Percentiles rank a stretch among this genome's conserved stretches.
phyloP scores from a whole-genome alignment of 768 basidiomycete species.

The Naganishia randhawae region DNA sequence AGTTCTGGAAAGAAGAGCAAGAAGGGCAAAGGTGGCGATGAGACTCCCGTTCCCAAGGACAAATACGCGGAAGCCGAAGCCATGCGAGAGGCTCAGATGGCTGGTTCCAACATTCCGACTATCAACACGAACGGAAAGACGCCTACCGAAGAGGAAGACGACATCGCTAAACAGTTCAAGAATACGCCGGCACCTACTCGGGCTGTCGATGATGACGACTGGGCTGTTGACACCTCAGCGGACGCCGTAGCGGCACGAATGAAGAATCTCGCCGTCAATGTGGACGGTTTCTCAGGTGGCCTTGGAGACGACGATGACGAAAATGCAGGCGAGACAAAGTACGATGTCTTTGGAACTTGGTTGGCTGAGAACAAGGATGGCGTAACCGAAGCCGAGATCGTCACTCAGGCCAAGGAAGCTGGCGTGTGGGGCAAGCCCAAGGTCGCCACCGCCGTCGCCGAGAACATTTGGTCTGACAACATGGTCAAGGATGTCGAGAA shows the following conservation, averaged over 20 bases:
- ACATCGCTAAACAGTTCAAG: slow-evolving; percentile 83
- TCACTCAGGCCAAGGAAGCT: slow-evolving; percentile 76
- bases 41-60: slow-evolving; percentile 56
- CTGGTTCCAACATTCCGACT: slow-evolving; percentile 38
- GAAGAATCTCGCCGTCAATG: slow-evolving; percentile 64
- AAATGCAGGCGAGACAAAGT: slow-evolving; percentile 80
- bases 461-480: slow-evolving; percentile 74
- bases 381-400: slow-evolving; percentile 50
- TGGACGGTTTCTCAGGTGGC: slow-evolving; percentile 56
- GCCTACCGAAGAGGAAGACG: slow-evolving; percentile 63
- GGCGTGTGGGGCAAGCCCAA: slow-evolving; percentile 95
- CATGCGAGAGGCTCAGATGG: slow-evolving; percentile 35
- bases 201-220: slow-evolving; percentile 62
- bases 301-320: slow-evolving; percentile 68
- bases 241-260: slow-evolving; percentile 82
- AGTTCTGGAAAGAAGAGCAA: slow-evolving; percentile 51
- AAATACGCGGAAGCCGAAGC: slow-evolving; percentile 41
- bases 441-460: slow-evolving; percentile 73
- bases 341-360: slow-evolving; percentile 77
- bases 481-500: slow-evolving; percentile 52
- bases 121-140: slow-evolving; percentile 53
- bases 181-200: slow-evolving; percentile 63
- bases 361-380: slow-evolving; percentile 65
- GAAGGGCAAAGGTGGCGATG: slow-evolving; percentile 54
- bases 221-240: slow-evolving; percentile 86